Conservation (phyloP, 306 rosid species). For the Glycine tomentella region DNA sequence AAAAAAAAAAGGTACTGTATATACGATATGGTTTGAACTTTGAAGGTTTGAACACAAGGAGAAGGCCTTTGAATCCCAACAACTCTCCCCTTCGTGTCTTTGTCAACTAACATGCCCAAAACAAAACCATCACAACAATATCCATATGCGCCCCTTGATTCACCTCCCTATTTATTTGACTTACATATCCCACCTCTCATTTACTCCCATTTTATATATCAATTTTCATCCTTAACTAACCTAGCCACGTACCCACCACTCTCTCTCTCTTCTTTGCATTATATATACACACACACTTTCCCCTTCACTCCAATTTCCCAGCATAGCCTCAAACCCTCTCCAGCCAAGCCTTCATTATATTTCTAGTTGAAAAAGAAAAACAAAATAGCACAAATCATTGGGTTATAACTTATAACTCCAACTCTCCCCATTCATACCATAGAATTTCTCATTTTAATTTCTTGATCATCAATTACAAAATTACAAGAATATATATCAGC, state of each 20-base stretch:
- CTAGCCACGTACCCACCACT: background rate
- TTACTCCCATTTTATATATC: background rate
- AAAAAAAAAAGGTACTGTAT: background rate
- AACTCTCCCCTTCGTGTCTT: background rate
- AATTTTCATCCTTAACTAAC: slow-evolving; percentile 27
- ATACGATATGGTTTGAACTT: background rate
- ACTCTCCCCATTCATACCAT: slow-evolving; percentile 6
- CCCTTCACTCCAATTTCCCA: background rate
- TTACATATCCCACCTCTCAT: background rate
- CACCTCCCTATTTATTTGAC: slow-evolving; percentile 44
- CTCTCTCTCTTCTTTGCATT: background rate
- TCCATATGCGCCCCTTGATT: slow-evolving; percentile 71
- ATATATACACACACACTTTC: background rate
- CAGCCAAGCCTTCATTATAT: background rate
- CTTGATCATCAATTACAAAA: background rate
- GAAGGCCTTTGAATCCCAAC: slow-evolving; percentile 43
- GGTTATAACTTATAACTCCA: too few species aligned
- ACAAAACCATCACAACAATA: slow-evolving; percentile 25
- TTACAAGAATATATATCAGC: too few species aligned
- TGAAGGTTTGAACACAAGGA: background rate
- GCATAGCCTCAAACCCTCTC: background rate
- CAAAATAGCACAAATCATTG: background rate
- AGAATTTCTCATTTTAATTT: background rate
- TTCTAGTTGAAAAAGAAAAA: background rate
- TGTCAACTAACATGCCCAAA: slow-evolving; percentile 48